Evolutionary conservation across 495 filamentous ascomycete species (phyloP), one percentile per base, ranked within the genome.

Genomic region (Cryomyces antarcticus): DNA sequence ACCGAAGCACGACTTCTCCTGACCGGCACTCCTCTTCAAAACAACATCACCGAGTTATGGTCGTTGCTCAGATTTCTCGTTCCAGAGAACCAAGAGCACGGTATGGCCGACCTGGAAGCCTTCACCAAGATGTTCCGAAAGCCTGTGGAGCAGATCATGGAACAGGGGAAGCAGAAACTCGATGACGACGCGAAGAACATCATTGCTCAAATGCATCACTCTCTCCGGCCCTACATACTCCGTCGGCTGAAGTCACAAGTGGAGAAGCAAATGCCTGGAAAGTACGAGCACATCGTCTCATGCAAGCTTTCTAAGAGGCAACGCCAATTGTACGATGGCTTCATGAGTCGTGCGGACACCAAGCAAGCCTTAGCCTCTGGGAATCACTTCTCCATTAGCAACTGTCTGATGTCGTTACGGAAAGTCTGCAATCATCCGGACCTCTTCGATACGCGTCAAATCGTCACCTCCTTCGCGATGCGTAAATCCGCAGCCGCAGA

Each of bases 371-470:
- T 96, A 10, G 71, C 81, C n/a, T 93, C 84, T 1, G 92, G 92
- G 13, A 99, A 96, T 52, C 94, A 94, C 56, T 74, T 96, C 49
- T 93, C 82, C 6, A 94, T 96, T 55, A 95, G 96, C 59, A 94
- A 93, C 59, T 95, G 92, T 60, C 64, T 99, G 37, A 93, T 99
- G 89, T 87, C 93, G 56, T 69, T 99, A 29, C 77, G 92, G 24
- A 94, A 95, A 57, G 92, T 99, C 37, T 99, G 92, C 68, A 96
- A 96, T 51, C 92, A 99, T 54, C 92, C 92, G 0, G 92, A 99
- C 63, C 71, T 96, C 10, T 99, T 99, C 55, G 82, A 95, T 49
- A 92, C 89, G n/a, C 73, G 92, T 10, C 84, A 81, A n/a, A 94
- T 99, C 54, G 86, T 92, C 52, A 96, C 84, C 2, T 95, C 88